Conservation (phyloP, 257 asterid species). For the Avicennia marina region DNA sequence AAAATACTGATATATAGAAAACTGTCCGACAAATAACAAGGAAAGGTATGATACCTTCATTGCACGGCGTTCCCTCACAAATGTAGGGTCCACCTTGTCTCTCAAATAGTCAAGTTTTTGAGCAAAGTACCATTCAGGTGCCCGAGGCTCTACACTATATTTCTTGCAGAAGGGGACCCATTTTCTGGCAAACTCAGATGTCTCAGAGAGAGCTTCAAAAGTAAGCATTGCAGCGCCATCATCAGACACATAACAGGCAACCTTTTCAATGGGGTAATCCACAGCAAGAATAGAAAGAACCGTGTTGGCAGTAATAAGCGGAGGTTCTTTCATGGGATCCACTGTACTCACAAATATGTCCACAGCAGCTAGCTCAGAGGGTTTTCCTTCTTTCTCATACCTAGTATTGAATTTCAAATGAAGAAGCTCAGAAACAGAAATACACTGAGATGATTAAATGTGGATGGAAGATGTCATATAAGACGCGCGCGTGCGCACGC, state of each 20-base stretch:
- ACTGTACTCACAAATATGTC: slow-evolving; percentile 93
- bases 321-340: slow-evolving; percentile 96
- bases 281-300: slow-evolving; percentile 94
- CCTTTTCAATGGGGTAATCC: slow-evolving; percentile 91
- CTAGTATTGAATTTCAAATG: slow-evolving; percentile 35
- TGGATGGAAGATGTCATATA: background rate
- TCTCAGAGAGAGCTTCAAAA: slow-evolving; percentile 95
- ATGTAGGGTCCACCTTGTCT: slow-evolving; percentile 81
- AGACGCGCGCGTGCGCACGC: no score
- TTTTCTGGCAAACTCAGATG: slow-evolving; percentile 91
- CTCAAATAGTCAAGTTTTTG: slow-evolving; percentile 82
- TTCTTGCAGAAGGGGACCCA: slow-evolving; percentile 98
- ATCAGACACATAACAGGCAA: slow-evolving; percentile 90
- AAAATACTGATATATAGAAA: background rate
- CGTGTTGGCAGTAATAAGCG: slow-evolving; percentile 93
- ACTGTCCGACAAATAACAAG: background rate
- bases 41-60: slow-evolving; percentile 61
- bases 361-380: slow-evolving; percentile 78
- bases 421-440: slow-evolving; percentile 9
- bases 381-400: slow-evolving; percentile 94
- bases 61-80: slow-evolving; percentile 97
- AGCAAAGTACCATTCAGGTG: slow-evolving; percentile 93
- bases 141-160: slow-evolving; percentile 84
- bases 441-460: slow-evolving; percentile 1
- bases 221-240: slow-evolving; percentile 99